These are phyloP conservation scores for Trichomonas gallinae DNA, from an alignment of 208 protist genomes.

Conservation along the genomic window DNA sequence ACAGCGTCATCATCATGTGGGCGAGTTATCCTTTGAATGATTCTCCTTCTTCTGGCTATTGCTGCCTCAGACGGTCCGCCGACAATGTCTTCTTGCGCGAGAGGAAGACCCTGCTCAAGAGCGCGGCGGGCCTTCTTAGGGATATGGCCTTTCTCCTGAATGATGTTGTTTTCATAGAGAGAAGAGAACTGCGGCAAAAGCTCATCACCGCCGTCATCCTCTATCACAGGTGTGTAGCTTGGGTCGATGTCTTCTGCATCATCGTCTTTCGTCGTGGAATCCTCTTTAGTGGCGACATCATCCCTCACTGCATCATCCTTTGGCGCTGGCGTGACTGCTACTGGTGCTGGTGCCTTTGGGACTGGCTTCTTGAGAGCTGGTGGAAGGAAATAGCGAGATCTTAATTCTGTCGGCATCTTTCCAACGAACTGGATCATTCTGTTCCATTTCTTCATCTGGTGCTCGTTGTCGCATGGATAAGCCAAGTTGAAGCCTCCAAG, in stretches of 20 bases:
- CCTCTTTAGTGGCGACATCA: not conserved
- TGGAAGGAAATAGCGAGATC: not conserved
- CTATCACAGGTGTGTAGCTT: not conserved
- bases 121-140: not conserved
- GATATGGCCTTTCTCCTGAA: not conserved
- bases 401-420: not conserved
- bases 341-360: not conserved
- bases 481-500: not conserved
- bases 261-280: not conserved
- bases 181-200: not conserved
- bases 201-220: not conserved
- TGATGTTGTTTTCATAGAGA: not conserved
- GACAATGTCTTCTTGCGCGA: not conserved
- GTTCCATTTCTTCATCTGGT: not conserved
- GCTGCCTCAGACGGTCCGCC: not conserved
- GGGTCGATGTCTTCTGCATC: not conserved
- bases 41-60: no score
- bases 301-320: not conserved
- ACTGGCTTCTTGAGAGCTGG: not conserved
- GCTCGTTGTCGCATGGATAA: not conserved
- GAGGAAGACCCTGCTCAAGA: not conserved
- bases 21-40: no score
- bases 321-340: not conserved
- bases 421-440: not conserved
- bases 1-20: no score